Base-by-base conservation (phyloP, 768 basidiomycete genomes). In the Trametes cinnabarina region DNA sequence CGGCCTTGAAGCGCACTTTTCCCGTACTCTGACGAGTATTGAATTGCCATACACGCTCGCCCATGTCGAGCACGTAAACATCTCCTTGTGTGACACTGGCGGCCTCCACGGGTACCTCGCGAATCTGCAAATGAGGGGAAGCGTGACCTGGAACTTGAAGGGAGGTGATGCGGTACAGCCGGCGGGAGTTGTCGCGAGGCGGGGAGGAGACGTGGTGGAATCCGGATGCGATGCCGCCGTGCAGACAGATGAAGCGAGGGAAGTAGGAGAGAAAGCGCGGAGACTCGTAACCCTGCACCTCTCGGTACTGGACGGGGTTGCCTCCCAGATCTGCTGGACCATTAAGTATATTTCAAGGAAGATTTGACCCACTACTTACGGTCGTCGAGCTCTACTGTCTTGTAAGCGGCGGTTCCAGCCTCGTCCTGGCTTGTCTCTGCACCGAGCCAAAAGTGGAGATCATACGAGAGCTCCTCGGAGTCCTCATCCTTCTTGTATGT, bases 361-460 rank as follows among this genome's bases (percentile, higher is more conserved):
- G 7, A 32, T 32, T 2, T 32, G 34, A 5, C 9, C 4, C 74
- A 32, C n/a, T 32, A 32, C 81, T 50, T 50, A 86, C 84, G 77
- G 62, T 86, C 85, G 58, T 87, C 86, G 1, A 85, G 73, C 66
- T 86, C 85, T 11, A 86, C 83, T 6, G 83, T 83, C 74, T 85
- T 86, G 67, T 84, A 86, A 3, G 82, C 83, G 10, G 83, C 84
- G 5, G 82, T 84, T 2, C 80, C 82, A 14, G 71, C 82, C 66
- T 87, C 84, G 58, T 86, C 83, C 63, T 83, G 80, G 20, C 75
- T 80, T 0, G 84, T 85, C 49, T 82, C 72, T 54, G 77, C 71
- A 12, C 86, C 84, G 3, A 86, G 71, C 84, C 84, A 87, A 67
- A 86, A 86, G 67, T 87, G 84, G 26, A 87, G 73, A 66, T 87